Conservation (phyloP, 2,329 filamentous ascomycete species). For the Diaporthe helianthi region DNA sequence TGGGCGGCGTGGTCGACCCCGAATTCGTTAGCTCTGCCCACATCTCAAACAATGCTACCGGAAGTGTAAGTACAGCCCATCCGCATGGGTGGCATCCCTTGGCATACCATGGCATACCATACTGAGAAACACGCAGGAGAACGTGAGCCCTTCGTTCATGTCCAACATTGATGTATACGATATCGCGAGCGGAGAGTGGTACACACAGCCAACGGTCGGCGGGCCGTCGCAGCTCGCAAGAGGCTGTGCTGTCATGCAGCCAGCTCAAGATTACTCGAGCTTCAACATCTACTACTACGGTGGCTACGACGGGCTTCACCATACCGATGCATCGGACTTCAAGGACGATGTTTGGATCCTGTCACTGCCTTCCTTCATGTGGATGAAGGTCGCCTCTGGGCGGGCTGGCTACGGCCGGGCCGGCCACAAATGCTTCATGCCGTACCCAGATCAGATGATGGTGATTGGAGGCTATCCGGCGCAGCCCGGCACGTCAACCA, state of each 20-base stretch:
- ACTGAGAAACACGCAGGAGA: constrained; percentile 52
- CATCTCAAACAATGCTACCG: constrained; percentile 43
- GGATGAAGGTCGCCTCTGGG: constrained; percentile 64
- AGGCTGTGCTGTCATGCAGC: constrained; percentile 78
- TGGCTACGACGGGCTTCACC: constrained; percentile 67
- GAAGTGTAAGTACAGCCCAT: constrained; percentile 48
- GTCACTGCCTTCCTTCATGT: constrained; percentile 80
- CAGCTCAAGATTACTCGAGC: constrained; percentile 73
- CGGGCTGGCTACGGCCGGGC: constrained; percentile 63
- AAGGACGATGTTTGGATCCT: constrained; percentile 81
- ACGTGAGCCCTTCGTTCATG: constrained; percentile 75
- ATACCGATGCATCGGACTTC: constrained; percentile 42
- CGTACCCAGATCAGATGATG: constrained; percentile 83
- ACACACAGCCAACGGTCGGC: constrained; percentile 69
- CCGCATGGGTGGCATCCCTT: not conserved
- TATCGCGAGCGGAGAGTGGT: constrained; percentile 72
- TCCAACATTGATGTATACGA: constrained; percentile 79
- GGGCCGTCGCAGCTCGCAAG: constrained; percentile 63
- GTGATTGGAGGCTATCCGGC: constrained; percentile 72
- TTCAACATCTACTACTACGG: constrained; percentile 89
- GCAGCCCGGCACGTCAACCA: constrained; percentile 37
- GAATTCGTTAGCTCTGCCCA: constrained; percentile 47
- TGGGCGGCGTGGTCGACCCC: constrained; percentile 75
- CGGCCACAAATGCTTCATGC: constrained; percentile 77
- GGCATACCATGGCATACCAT: no score